Evolutionary conservation across 148 eudicot genomes (phyloP).

Genomic region (Vaccinium vitisidaea): DNA sequence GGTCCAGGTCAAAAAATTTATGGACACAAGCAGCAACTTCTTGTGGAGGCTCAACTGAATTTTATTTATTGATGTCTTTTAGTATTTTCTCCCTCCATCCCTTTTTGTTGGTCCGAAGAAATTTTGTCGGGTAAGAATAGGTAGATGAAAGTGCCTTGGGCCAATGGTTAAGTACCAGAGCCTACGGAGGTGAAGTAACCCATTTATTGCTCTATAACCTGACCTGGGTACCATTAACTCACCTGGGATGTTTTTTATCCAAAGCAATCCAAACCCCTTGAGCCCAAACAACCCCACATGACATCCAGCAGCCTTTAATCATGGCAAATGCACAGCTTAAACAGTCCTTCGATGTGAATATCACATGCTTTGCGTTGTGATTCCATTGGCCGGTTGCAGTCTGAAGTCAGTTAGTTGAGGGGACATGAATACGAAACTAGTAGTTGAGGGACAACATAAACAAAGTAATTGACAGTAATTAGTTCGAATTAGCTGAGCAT

Average conservation of each 20-base stretch:
- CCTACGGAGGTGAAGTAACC: neutral
- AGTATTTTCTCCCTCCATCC: neutral
- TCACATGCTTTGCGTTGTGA: neutral
- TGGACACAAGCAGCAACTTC: neutral
- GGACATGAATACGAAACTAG: neutral
- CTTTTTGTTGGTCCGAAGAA: neutral
- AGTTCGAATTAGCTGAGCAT: neutral
- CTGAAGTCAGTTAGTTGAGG: neutral
- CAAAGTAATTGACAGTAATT: neutral
- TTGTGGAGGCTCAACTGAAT: neutral
- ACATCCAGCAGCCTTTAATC: neutral
- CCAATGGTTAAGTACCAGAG: neutral
- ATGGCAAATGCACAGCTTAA: neutral
- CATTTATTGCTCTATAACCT: no score
- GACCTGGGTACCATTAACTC: neutral
- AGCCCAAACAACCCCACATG: neutral
- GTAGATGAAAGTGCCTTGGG: neutral
- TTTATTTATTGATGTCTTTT: neutral
- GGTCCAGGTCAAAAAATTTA: neutral
- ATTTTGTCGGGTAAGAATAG: neutral
- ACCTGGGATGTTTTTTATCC: neutral
- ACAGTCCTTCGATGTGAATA: neutral
- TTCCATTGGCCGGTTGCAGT: neutral
- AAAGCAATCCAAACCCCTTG: neutral
- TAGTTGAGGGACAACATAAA: neutral